Evolutionary conservation across 2,329 filamentous ascomycete genomes (phyloP), one percentile per base, ranked within the genome.

Genomic region (Celoporthe dispersa): DNA sequence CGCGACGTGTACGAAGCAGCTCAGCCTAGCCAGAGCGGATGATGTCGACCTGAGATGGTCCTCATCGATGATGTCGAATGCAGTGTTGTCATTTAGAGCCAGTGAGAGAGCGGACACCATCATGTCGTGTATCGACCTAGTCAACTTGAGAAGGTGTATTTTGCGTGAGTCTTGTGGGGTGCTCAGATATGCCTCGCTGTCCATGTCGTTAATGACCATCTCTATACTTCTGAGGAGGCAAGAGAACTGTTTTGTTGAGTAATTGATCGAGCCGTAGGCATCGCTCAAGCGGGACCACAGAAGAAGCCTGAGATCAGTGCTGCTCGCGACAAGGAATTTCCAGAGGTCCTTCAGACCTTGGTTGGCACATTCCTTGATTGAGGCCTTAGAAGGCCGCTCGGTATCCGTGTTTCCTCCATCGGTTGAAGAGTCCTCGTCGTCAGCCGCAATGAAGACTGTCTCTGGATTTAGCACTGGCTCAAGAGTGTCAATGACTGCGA

Each of bases 201-300:
- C 85, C 48, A 89, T 80, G 71, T 89, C 87, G 28, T 83, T 84
- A 3, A 96, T 84, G 28, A 98, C 88, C 75, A 94, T 91, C 77
- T 97, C 93, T 63, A 98, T 93, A 74, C 92, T 93, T 74, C 92
- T 91, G 39, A 99, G 84, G 71, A 93, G 88, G 79, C 94, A 98
- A 0, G 93, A 97, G 39, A 98, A 89, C 19, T 96, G 90, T 79
- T 97, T 98, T 0, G 95, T 94, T 0, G 88, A 83, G 75, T 98
- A 97, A 9, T 92, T 88, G 71, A 99, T 97, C 9, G 87, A 88
- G 66, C 90, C 87, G 76, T 99, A 99, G 0, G 96, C 95, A 73
- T 96, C 92, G 51, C 93, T 91, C n/a, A 99, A 86, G 65, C 94
- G 90, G 72, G 92, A 91, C 96, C 96, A 99, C 1, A 99, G 84